phyloP scores from a whole-genome alignment of 2,329 filamentous ascomycete species.

The Beauveria scarabaeidicola region DNA sequence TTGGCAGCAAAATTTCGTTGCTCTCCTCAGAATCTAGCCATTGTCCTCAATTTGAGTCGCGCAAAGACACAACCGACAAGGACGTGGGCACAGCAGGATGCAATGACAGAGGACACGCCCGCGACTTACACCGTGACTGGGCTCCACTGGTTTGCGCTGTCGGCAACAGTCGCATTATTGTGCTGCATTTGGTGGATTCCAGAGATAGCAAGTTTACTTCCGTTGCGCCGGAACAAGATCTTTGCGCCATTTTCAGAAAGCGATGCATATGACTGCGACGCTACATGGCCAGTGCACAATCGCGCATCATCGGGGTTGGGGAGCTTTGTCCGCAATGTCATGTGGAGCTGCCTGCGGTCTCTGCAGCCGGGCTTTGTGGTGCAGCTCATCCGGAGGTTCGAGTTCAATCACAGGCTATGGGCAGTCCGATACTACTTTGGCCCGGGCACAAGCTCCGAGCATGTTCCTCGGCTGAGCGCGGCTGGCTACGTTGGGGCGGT shows the following conservation, averaged over 20 bases:
- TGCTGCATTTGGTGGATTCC: slow-evolving; percentile 3
- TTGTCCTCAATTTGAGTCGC: neutral
- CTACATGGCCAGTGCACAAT: neutral
- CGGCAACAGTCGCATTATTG: neutral
- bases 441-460: neutral
- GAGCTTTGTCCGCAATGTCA: neutral
- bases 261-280: neutral
- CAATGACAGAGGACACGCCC: neutral
- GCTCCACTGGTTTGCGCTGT: neutral
- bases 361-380: slow-evolving; percentile 6
- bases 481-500: neutral
- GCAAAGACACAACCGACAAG: neutral
- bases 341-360: slow-evolving; percentile 7
- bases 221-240: neutral
- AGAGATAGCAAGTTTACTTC: neutral
- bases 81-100: neutral
- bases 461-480: neutral
- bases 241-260: neutral
- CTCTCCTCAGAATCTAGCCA: neutral
- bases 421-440: slow-evolving; percentile 6
- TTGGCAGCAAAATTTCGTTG: no score
- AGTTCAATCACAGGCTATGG: neutral
- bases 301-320: neutral
- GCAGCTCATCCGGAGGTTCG: neutral
- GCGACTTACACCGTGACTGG: slow-evolving; percentile 1